Evolutionary conservation across 2,329 filamentous ascomycete genomes (phyloP).

Genomic region (Trichoderma guizhouense): DNA sequence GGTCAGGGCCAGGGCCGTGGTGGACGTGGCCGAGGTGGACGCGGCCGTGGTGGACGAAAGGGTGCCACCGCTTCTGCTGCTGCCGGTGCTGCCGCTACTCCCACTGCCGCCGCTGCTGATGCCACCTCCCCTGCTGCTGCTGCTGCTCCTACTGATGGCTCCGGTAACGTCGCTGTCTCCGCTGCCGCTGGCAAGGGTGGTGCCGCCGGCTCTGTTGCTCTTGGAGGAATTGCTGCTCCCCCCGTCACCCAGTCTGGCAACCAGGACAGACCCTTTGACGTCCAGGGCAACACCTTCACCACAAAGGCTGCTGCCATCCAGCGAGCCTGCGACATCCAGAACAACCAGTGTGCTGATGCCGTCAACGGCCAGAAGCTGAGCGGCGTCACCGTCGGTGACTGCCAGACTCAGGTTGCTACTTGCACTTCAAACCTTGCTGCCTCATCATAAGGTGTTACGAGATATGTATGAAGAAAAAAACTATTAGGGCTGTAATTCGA

Average conservation of each 20-base stretch:
- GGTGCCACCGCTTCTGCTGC: background rate
- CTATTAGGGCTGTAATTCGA: conserved; percentile 9
- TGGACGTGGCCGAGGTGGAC: background rate
- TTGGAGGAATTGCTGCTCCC: conserved; percentile 53
- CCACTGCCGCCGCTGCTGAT: background rate
- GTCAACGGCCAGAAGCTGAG: conserved; percentile 48
- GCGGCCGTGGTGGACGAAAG: background rate
- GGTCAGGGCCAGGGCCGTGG: background rate
- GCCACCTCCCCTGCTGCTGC: background rate
- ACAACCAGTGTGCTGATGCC: conserved; percentile 56
- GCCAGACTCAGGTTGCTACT: conserved; percentile 48
- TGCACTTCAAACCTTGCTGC: conserved; percentile 1
- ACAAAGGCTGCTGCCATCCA: conserved; percentile 54
- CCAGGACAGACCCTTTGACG: conserved; percentile 49
- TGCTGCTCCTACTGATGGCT: background rate
- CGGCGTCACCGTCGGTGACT: conserved; percentile 47
- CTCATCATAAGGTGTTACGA: conserved; percentile 5
- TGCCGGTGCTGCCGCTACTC: background rate
- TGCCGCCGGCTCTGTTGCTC: conserved; percentile 32
- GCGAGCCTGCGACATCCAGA: conserved; percentile 61
- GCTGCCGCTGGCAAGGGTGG: conserved; percentile 25
- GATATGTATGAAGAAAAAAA: background rate
- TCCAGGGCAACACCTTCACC: conserved; percentile 57
- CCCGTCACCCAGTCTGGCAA: conserved; percentile 47
- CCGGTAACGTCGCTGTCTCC: conserved; percentile 15